phyloP scores from a whole-genome alignment of 345 rosid species.

The Dipteronia sinensis region DNA sequence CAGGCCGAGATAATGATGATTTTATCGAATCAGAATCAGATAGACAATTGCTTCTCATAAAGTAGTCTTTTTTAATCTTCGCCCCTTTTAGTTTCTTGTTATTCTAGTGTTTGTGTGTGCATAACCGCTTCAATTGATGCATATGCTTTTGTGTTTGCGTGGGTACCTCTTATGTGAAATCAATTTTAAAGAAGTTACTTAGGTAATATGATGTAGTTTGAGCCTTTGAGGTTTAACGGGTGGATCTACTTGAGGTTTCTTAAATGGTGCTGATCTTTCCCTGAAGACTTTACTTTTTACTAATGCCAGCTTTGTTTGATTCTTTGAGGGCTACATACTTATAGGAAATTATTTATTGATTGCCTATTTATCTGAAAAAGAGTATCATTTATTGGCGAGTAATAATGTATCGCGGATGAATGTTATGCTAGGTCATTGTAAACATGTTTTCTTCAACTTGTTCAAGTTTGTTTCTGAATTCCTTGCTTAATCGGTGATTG shows the following conservation, averaged over 20 bases:
- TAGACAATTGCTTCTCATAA: slow-evolving; percentile 90
- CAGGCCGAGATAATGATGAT: slow-evolving; percentile 61
- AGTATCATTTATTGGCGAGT: background rate
- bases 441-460: background rate
- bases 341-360: background rate
- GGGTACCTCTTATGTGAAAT: background rate
- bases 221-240: background rate
- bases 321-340: background rate
- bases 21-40: slow-evolving; percentile 92
- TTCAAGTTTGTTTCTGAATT: background rate
- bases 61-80: slow-evolving; percentile 44
- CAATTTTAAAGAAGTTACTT: background rate
- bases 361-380: background rate
- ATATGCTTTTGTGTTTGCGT: background rate
- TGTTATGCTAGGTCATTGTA: background rate
- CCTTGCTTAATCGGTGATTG: slow-evolving; percentile 12
- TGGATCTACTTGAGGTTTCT: background rate
- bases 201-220: background rate
- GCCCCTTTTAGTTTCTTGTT: background rate
- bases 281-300: background rate
- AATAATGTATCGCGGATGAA: background rate
- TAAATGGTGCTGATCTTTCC: background rate
- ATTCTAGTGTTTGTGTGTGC: background rate
- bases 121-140: slow-evolving; percentile 3
- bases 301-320: background rate